Evolutionary conservation across 192 early-diverging fungal genomes (phyloP).

Genomic region (Entophlyctis luteolus): DNA sequence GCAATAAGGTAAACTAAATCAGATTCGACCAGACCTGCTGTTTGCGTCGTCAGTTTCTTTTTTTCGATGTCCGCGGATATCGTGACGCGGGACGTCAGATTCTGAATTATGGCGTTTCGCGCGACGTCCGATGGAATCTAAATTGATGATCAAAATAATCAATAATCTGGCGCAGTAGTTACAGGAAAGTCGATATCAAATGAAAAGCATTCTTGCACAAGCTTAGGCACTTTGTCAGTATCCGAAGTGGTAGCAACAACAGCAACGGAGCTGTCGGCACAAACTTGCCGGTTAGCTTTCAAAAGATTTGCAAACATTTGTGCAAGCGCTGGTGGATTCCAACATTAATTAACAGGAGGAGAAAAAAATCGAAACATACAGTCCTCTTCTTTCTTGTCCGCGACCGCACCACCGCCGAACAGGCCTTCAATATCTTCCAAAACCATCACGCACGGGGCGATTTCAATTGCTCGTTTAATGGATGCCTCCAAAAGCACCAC

Average conservation of each 20-base stretch:
- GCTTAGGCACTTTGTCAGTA: conserved; percentile 73
- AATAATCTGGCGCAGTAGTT: conserved; percentile 4
- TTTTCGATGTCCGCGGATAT: conserved; percentile 76
- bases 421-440: conserved; percentile 76
- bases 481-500: conserved; percentile 63
- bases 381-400: conserved; percentile 35
- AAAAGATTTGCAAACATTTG: conserved; percentile 61
- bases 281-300: conserved; percentile 27
- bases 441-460: conserved; percentile 81
- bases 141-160: conserved; percentile 1
- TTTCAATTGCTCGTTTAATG: conserved; percentile 71
- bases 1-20: conserved; percentile 78
- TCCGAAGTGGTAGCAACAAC: conserved; percentile 77
- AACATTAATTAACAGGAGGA: not conserved
- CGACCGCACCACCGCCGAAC: conserved; percentile 52
- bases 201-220: conserved; percentile 72
- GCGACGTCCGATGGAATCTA: conserved; percentile 41
- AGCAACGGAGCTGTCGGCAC: conserved; percentile 61
- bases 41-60: conserved; percentile 76
- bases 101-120: conserved; percentile 45
- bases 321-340: conserved; percentile 50
- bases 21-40: conserved; percentile 82
- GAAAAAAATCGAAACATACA: not conserved
- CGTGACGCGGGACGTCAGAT: conserved; percentile 49
- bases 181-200: conserved; percentile 73